A percentile compares a stretch with the other conserved stretches of the same genome.
These are phyloP conservation scores for Canavalia ensiformis DNA, from an alignment of 306 rosid species.

Conservation along the genomic window DNA sequence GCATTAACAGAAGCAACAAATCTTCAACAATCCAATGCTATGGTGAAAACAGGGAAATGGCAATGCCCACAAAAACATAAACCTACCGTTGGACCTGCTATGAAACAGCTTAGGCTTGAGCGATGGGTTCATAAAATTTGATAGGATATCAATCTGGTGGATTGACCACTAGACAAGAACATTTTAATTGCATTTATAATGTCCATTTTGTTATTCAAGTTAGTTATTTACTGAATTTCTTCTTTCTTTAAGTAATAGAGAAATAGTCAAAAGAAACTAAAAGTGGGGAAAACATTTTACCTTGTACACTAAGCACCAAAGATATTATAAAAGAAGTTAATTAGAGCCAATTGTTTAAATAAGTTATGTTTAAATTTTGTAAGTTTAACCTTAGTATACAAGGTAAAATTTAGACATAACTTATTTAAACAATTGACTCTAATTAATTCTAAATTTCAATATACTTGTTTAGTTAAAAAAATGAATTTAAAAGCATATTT, in stretches of 20 bases:
- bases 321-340: too few relatives aligned
- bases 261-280: too few relatives aligned
- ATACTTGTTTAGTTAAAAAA: too few relatives aligned
- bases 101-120: conserved; percentile 95
- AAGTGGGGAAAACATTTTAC: too few relatives aligned
- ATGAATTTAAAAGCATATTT: too few relatives aligned
- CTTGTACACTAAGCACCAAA: too few relatives aligned
- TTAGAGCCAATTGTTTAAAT: too few relatives aligned
- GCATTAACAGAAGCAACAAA: conserved; percentile 78
- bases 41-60: conserved; percentile 82
- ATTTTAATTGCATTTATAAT: background rate
- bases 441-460: too few relatives aligned
- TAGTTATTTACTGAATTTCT: background rate
- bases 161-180: background rate
- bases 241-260: background rate
- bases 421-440: too few relatives aligned
- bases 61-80: conserved; percentile 81
- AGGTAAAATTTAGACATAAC: too few relatives aligned
- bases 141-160: background rate
- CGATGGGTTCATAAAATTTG: conserved; percentile 71
- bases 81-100: conserved; percentile 72
- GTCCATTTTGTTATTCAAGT: background rate
- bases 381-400: too few relatives aligned
- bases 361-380: too few relatives aligned
- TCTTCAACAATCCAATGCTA: conserved; percentile 47